Evolutionary conservation across 73 alveolate species (phyloP), one percentile per base, ranked within the genome.

Genomic region (Paramecium sexaurelia): DNA sequence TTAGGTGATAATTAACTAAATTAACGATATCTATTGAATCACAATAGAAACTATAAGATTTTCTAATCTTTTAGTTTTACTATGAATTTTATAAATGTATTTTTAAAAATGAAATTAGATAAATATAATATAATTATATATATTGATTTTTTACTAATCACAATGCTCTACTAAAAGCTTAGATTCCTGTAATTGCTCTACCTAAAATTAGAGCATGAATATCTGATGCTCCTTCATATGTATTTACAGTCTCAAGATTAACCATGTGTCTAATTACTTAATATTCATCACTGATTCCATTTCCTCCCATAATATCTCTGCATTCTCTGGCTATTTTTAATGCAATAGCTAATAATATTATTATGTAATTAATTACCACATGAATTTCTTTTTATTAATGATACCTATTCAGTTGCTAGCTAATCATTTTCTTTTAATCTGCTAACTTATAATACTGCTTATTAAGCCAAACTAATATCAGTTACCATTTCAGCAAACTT

Each of bases 261-360:
- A 95, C 68, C 73, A 96, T 82, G 51, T 97, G 99, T 66, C 99
- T 96, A 13, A 97, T 94, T 67, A 97, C 92, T 69, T 95, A 95
- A 89, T 97, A 97, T 85, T 97, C 99, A 55, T 96, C 99, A 24
- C 95, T 97, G 66, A 97, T 97, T 24, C 99, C 99, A 43, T 97
- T 97, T 17, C 98, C 99, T 91, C 98, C 98, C 57, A 95, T 95
- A 98, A 97, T 97, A 93, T 97, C 99, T 37, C 99, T 94, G 32
- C 98, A 97, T 39, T 92, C 95, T 35, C 99, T 87, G 5, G 99
- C 98, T 35, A 96, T 96, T 61, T 85, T 91, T 43, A 96, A 68
- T 10, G 98, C 96, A 55, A 84, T 47, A 15, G 66, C 66, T 47
- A 47, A n/a, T 36, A n/a, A 68, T 36, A 27, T 19, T 40, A 7